These are phyloP conservation scores for Hypomontagnella monticulosa DNA, from an alignment of 495 filamentous ascomycete genomes.

Conservation along the genomic window DNA sequence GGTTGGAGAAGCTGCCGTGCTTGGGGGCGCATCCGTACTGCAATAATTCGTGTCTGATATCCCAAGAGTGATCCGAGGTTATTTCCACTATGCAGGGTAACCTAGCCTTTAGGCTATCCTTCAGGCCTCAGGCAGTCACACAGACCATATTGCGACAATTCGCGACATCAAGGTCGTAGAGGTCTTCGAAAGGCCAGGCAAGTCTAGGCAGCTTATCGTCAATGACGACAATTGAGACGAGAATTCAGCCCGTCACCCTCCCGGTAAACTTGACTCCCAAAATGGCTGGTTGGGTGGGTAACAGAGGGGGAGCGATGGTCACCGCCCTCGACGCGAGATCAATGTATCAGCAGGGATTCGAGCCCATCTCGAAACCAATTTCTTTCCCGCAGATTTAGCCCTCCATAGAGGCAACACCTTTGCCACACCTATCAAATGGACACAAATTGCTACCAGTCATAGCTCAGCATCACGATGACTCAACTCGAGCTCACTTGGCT, in stretches of 20 bases:
- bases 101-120: constrained; percentile 36
- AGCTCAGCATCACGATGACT: constrained; percentile 36
- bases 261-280: background rate
- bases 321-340: constrained; percentile 15
- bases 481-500: constrained; percentile 32
- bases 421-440: constrained; percentile 28
- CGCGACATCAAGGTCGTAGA: constrained; percentile 9
- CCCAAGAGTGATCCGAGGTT: constrained; percentile 7
- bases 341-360: constrained; percentile 34
- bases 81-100: constrained; percentile 29
- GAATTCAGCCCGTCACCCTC: constrained; percentile 20
- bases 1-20: constrained; percentile 4
- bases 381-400: constrained; percentile 34
- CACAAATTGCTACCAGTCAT: constrained; percentile 15
- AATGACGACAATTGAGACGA: constrained; percentile 23
- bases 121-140: constrained; percentile 16
- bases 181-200: constrained; percentile 2
- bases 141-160: constrained; percentile 7
- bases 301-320: constrained; percentile 15
- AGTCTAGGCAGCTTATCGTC: constrained; percentile 1
- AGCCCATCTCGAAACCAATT: constrained; percentile 32
- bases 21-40: constrained; percentile 11
- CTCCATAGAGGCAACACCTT: constrained; percentile 13
- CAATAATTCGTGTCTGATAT: constrained; percentile 16
- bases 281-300: constrained; percentile 4